phyloP scores from a whole-genome alignment of 805 yeast genomes.

The Metschnikowia aberdeeniae region DNA sequence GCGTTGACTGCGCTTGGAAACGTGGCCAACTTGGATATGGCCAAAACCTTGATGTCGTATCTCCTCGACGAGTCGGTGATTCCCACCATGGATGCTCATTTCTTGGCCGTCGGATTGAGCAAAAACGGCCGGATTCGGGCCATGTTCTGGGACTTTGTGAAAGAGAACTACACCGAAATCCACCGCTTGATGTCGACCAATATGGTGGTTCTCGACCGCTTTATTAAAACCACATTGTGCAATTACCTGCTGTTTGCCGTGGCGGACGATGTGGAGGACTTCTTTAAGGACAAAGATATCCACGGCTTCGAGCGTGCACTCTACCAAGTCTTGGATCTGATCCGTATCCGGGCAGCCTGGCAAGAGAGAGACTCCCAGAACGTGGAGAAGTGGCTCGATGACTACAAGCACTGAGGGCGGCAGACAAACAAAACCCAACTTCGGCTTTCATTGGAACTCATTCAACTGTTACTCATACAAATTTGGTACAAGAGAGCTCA shows the following conservation, averaged over 20 bases:
- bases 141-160: slow-evolving; percentile 48
- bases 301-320: slow-evolving; percentile 53
- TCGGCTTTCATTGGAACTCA: no score
- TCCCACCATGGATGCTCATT: slow-evolving; percentile 58
- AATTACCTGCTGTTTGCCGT: slow-evolving; percentile 23
- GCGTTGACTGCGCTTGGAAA: slow-evolving; percentile 55
- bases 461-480: no score
- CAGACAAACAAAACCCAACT: no score
- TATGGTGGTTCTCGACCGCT: slow-evolving; percentile 50
- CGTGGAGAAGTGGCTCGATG: slow-evolving; percentile 43
- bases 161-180: slow-evolving; percentile 43
- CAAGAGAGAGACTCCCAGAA: slow-evolving; percentile 37
- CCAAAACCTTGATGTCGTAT: slow-evolving; percentile 34
- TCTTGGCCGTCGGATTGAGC: slow-evolving; percentile 45
- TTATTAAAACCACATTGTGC: slow-evolving; percentile 36
- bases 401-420: no score
- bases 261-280: slow-evolving; percentile 32
- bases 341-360: slow-evolving; percentile 51
- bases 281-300: slow-evolving; percentile 45
- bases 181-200: slow-evolving; percentile 43
- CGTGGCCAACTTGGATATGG: slow-evolving; percentile 32
- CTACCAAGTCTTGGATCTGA: slow-evolving; percentile 52
- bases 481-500: no score
- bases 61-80: slow-evolving; percentile 42
- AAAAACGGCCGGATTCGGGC: slow-evolving; percentile 41